phyloP scores from a whole-genome alignment of 768 basidiomycete species.

The Lactarius vividus region DNA sequence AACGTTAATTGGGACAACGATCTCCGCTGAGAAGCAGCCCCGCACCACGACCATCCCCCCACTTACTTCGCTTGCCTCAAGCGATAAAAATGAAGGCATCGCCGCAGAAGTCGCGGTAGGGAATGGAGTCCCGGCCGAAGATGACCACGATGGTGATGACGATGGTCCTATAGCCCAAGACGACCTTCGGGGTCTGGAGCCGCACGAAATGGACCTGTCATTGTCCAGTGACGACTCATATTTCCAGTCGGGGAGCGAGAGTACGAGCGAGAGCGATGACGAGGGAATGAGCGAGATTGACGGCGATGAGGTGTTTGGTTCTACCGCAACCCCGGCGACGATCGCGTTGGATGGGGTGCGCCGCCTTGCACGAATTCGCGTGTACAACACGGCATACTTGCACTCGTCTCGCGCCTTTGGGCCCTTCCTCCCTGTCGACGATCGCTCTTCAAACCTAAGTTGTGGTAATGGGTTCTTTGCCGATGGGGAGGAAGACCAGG shows the following conservation, averaged over 20 bases:
- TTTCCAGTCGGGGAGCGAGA: not conserved
- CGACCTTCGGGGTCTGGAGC: not conserved
- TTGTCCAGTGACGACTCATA: constrained; percentile 3
- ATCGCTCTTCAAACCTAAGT: not conserved
- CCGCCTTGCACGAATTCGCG: constrained; percentile 36
- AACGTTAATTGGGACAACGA: not conserved
- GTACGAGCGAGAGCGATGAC: constrained; percentile 5
- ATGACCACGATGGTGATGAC: not conserved
- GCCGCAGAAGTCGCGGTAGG: not conserved
- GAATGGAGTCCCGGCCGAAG: not conserved
- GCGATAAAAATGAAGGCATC: not conserved
- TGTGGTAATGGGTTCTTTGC: not conserved
- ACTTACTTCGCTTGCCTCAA: not conserved
- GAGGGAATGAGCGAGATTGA: constrained; percentile 13
- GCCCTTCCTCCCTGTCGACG: constrained; percentile 35
- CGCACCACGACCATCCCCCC: not conserved
- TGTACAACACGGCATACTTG: constrained; percentile 40
- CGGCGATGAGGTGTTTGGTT: constrained; percentile 6
- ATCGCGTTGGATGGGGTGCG: constrained; percentile 29
- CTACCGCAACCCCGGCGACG: not conserved
- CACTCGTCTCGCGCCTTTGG: constrained; percentile 37
- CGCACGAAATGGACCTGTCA: not conserved
- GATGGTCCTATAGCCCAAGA: not conserved
- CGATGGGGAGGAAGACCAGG: not conserved
- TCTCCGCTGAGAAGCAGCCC: not conserved